A percentile compares a stretch with the other conserved stretches of the same genome.
Evolutionary conservation across 2,329 filamentous ascomycete genomes (phyloP).

Genomic region (Penicillium janthinellum): DNA sequence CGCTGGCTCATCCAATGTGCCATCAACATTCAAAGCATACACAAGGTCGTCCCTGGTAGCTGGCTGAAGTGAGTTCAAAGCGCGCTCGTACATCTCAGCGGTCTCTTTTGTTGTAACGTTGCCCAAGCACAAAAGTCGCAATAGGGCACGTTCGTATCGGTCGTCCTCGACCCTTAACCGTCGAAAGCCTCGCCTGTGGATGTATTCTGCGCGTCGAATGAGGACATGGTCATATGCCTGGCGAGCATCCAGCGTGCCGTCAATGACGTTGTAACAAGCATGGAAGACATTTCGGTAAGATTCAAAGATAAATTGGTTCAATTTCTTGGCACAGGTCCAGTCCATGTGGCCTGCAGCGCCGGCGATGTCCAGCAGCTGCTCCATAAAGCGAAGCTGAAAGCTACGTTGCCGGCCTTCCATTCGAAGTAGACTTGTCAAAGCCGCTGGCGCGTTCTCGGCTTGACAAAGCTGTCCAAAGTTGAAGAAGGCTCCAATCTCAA

Average conservation of each 20-base stretch:
- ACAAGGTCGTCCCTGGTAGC: slow-evolving; percentile 3
- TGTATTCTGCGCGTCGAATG: slow-evolving; percentile 7
- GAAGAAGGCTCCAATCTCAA: slow-evolving; percentile 16
- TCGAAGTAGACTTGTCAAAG: slow-evolving; percentile 8
- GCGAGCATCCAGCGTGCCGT: slow-evolving; percentile 8
- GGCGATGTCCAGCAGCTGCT: slow-evolving; percentile 18
- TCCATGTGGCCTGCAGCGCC: slow-evolving; percentile 21
- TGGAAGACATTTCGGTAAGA: slow-evolving; percentile 19
- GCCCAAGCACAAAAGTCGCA: slow-evolving; percentile 19
- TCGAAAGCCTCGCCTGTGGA: slow-evolving; percentile 8
- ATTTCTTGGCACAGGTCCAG: slow-evolving; percentile 18
- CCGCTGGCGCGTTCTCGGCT: slow-evolving; percentile 17
- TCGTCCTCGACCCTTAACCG: background rate
- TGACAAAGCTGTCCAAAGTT: slow-evolving; percentile 22
- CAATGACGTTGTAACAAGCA: slow-evolving; percentile 19
- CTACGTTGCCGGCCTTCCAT: slow-evolving; percentile 8
- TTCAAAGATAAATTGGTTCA: slow-evolving; percentile 18
- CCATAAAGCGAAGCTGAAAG: slow-evolving; percentile 21
- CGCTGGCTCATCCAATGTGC: slow-evolving; percentile 12
- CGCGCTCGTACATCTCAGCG: slow-evolving; percentile 12
- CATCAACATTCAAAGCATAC: slow-evolving; percentile 15
- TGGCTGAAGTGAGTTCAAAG: slow-evolving; percentile 9
- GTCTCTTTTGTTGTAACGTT: slow-evolving; percentile 14
- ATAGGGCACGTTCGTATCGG: slow-evolving; percentile 8
- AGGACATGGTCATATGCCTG: slow-evolving; percentile 19